Conservation (phyloP, 768 basidiomycete genomes). For the Rubroboletus satanas region DNA sequence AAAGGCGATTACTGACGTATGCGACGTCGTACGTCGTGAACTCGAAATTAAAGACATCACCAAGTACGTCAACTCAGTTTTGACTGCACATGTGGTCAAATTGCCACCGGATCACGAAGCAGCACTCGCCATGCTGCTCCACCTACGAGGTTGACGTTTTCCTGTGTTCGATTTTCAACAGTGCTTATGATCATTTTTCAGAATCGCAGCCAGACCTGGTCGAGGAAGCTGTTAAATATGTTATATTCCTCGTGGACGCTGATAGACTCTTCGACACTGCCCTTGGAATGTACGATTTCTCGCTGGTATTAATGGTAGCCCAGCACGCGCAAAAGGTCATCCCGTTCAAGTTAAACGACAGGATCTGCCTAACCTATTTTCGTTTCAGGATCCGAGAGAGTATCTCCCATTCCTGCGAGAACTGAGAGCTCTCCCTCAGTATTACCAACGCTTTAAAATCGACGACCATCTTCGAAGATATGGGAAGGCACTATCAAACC, state of each 20-base stretch:
- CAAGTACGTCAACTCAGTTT: conserved; percentile 84
- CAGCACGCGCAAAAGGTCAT: conserved; percentile 93
- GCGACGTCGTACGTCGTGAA: conserved; percentile 69
- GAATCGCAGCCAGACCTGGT: conserved; percentile 64
- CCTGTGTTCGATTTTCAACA: not conserved
- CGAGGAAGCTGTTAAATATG: conserved; percentile 96
- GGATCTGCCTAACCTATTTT: conserved; percentile 3
- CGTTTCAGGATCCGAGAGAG: conserved; percentile 85
- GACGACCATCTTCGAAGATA: conserved; percentile 86
- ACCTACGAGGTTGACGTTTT: conserved; percentile 61
- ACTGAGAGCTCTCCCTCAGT: conserved; percentile 65
- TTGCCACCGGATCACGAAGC: conserved; percentile 88
- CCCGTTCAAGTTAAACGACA: not conserved
- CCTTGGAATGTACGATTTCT: conserved; percentile 98
- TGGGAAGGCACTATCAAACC: conserved; percentile 67
- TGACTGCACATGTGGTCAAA: conserved; percentile 92
- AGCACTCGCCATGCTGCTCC: conserved; percentile 69
- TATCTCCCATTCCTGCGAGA: conserved; percentile 96
- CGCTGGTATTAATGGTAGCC: conserved; percentile 90
- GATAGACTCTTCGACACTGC: conserved; percentile 90
- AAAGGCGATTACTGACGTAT: conserved; percentile 62
- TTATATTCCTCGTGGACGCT: conserved; percentile 96
- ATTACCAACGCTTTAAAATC: conserved; percentile 86
- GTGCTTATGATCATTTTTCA: conserved; percentile 1
- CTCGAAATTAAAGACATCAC: conserved; percentile 69